Base-by-base conservation (phyloP, 2,329 filamentous ascomycete species). In the Pleomassaria siparia region DNA sequence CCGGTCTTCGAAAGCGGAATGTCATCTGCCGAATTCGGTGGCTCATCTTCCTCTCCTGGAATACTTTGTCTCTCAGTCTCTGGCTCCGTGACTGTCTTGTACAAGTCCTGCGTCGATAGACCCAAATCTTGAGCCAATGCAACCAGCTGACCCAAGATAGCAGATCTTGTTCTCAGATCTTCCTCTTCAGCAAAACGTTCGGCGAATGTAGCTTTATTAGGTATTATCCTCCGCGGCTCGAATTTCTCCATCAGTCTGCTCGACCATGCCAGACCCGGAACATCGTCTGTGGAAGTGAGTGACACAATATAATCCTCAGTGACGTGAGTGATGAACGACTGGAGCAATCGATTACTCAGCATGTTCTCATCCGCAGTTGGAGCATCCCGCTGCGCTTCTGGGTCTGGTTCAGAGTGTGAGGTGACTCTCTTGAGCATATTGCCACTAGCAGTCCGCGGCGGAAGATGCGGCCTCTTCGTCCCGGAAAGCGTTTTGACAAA, bases 321-420 rank as follows among this genome's bases (percentile, higher is more conserved):
- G 15, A 91, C 73, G 63, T 88, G 87, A 0, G 87, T 89, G n/a
- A 89, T 77, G 66, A 94, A 91, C 1, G 85, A 84, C 62, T 89
- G 85, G 20, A 92, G 71, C 13, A 92, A 74, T 47, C 80, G 82
- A 28, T 76, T 76, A 60, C 86, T 82, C 51, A 91, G 74, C 8
- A 77, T 79, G 2, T 73, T 74, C 65, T 91, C 87, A 28, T 77
- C 76, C 5, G 65, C 61, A 7, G 72, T 74, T 6, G 74, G 71
- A 1, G 71, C 59, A 13, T 76, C 74, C 11, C 62, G 66, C 50
- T 80, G 74, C 0, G 64, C 76, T 64, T 86, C 83, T 1, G 82
- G 82, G 59, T 85, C 83, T 21, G 79, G 78, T 44, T 65, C 62
- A 4, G 58, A 59, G 15, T 55, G 49, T 6, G 54, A 55, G 4